These are phyloP conservation scores for Diaporthe vexans DNA, from an alignment of 2,329 filamentous ascomycete species.

Conservation along the genomic window DNA sequence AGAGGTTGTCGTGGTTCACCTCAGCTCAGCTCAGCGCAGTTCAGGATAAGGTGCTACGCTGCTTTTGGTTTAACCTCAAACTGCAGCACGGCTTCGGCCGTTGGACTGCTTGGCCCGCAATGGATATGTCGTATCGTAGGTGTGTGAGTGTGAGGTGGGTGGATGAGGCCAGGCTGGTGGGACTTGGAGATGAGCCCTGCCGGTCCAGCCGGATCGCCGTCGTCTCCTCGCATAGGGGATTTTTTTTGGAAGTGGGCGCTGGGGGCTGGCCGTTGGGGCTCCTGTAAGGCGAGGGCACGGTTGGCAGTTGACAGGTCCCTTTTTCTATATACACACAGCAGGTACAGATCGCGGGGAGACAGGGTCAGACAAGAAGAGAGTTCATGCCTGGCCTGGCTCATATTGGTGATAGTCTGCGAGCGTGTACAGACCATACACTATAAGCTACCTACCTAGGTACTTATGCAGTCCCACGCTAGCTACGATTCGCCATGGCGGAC, in stretches of 20 bases:
- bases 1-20: neutral
- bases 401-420: neutral
- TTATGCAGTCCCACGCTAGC: neutral
- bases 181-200: slow-evolving; percentile 25
- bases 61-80: neutral
- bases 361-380: no score
- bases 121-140: slow-evolving; percentile 20
- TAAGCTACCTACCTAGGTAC: no score
- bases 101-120: slow-evolving; percentile 4
- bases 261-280: neutral
- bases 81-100: neutral
- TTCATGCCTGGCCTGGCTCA: neutral
- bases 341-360: no score
- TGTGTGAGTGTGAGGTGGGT: neutral
- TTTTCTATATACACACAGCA: neutral
- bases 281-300: slow-evolving; percentile 12
- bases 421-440: neutral
- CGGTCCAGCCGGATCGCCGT: slow-evolving; percentile 22
- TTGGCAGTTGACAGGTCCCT: slow-evolving; percentile 3
- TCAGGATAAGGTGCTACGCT: neutral
- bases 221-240: neutral
- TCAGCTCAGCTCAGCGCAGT: slow-evolving; percentile 1
- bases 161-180: slow-evolving; percentile 20
- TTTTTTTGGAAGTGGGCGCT: slow-evolving; percentile 15
- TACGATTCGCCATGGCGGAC: neutral